These are phyloP conservation scores for Verticillium klebahnii DNA, from an alignment of 2,329 filamentous ascomycete species.

Conservation along the genomic window DNA sequence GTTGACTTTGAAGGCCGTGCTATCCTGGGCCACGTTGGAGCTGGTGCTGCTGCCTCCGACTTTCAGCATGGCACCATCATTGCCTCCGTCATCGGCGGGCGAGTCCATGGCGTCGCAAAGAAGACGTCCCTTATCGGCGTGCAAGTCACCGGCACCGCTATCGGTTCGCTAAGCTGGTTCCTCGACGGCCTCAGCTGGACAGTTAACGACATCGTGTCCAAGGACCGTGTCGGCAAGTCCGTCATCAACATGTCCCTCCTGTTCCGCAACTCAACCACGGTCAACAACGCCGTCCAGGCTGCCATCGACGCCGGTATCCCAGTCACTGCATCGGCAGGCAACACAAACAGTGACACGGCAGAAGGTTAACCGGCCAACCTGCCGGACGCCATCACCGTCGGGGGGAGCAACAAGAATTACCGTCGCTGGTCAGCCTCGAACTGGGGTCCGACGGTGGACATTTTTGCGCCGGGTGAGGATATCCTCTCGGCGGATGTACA, in stretches of 20 bases:
- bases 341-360: conserved; percentile 28
- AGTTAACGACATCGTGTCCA: conserved; percentile 35
- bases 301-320: conserved; percentile 42
- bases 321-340: conserved; percentile 50
- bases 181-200: conserved; percentile 34
- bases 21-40: conserved; percentile 24
- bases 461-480: conserved; percentile 44
- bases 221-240: conserved; percentile 31
- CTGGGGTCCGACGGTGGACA: conserved; percentile 40
- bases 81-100: conserved; percentile 37
- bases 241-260: conserved; percentile 54
- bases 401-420: conserved; percentile 35
- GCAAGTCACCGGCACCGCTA: conserved; percentile 32
- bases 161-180: conserved; percentile 2
- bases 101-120: conserved; percentile 40
- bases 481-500: conserved; percentile 40
- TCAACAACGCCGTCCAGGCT: conserved; percentile 44
- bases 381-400: conserved; percentile 46
- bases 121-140: conserved; percentile 34
- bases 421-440: conserved; percentile 41
- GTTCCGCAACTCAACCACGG: conserved; percentile 33
- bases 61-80: conserved; percentile 42
- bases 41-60: conserved; percentile 16
- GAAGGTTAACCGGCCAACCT: conserved; percentile 42
- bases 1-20: conserved; percentile 38